phyloP scores from a whole-genome alignment of 2,329 filamentous ascomycete genomes.

The Phialophora expanda region DNA sequence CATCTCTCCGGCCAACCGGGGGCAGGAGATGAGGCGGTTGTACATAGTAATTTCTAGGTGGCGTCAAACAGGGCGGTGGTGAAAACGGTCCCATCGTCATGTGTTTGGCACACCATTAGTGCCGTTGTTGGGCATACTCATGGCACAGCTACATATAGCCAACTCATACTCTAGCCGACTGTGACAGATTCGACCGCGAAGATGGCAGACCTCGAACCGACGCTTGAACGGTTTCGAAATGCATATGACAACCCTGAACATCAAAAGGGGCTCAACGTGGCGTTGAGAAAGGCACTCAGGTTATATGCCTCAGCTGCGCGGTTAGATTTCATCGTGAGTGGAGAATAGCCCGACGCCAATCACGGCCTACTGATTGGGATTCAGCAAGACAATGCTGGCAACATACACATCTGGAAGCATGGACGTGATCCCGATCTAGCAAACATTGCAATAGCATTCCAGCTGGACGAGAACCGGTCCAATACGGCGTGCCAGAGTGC shows the following conservation, averaged over 20 bases:
- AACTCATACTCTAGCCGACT: background rate
- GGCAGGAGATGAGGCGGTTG: background rate
- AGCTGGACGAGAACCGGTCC: constrained; percentile 9
- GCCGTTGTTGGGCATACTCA: background rate
- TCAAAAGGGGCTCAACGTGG: constrained; percentile 4
- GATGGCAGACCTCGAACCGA: constrained; percentile 9
- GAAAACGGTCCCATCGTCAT: background rate
- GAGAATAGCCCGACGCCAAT: background rate
- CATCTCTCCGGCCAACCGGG: constrained; percentile 4
- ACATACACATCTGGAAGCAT: constrained; percentile 15
- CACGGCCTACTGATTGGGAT: background rate
- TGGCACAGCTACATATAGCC: constrained; percentile 2
- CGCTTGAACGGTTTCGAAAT: constrained; percentile 4
- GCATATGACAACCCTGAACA: constrained; percentile 14
- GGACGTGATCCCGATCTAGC: constrained; percentile 12
- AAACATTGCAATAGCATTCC: constrained; percentile 21
- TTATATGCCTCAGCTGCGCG: constrained; percentile 10
- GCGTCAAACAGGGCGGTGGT: background rate
- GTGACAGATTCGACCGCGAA: background rate
- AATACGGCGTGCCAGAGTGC: constrained; percentile 17
- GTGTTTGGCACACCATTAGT: background rate
- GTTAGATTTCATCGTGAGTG: constrained; percentile 17
- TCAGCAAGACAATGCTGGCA: constrained; percentile 22
- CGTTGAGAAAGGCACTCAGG: constrained; percentile 8
- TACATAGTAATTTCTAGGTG: background rate